Percentiles rank a stretch among this genome's conserved stretches.
Evolutionary conservation across 192 early-diverging fungal species (phyloP).

Genomic region (Mortierella hygrophila): DNA sequence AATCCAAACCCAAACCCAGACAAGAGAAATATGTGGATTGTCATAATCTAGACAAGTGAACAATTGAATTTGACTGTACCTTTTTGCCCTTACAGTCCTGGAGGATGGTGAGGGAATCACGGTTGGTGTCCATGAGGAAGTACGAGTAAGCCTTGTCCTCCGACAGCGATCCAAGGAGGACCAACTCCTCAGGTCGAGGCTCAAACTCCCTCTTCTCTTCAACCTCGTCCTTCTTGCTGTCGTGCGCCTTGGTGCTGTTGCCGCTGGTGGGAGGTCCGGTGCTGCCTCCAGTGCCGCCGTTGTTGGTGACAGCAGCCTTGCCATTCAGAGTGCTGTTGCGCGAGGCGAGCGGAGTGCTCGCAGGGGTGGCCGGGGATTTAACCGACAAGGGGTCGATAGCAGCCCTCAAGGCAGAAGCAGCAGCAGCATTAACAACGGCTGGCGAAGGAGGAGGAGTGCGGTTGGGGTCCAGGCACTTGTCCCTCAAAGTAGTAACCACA

Average conservation of each 20-base stretch:
- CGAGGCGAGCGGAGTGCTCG: not conserved
- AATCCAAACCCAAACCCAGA: not conserved
- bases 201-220: not conserved
- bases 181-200: conserved; percentile 23
- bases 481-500: conserved; percentile 59
- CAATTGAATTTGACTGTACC: not conserved
- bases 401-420: not conserved
- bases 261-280: not conserved
- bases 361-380: not conserved
- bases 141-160: conserved; percentile 64
- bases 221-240: not conserved
- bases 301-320: not conserved
- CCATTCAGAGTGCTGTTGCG: not conserved
- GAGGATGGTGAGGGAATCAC: conserved; percentile 47
- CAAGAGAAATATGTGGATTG: not conserved
- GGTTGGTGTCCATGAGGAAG: conserved; percentile 59
- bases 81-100: conserved; percentile 61
- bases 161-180: conserved; percentile 58
- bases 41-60: not conserved
- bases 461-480: conserved; percentile 37
- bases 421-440: not conserved
- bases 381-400: not conserved
- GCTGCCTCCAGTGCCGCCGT: not conserved
- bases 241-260: not conserved
- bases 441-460: not conserved